Percentiles rank a stretch among this genome's conserved stretches.
phyloP scores from a whole-genome alignment of 2,329 filamentous ascomycete genomes.

The Scolecobasidium constrictum region DNA sequence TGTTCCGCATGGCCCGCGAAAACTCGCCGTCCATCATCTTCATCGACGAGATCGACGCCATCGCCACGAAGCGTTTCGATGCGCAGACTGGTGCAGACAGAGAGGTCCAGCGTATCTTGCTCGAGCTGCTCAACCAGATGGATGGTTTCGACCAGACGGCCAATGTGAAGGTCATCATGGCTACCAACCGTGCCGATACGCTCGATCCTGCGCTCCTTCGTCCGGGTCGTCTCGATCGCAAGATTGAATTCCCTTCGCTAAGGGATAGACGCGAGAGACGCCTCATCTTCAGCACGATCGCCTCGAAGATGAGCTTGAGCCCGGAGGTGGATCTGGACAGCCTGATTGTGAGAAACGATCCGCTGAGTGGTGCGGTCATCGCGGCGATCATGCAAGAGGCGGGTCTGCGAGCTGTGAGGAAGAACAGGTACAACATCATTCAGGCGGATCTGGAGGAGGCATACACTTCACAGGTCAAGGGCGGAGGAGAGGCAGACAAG shows the following conservation, averaged over 20 bases:
- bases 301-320: constrained; percentile 90
- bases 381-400: constrained; percentile 99
- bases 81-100: constrained; percentile 95
- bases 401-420: constrained; percentile 82
- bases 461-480: constrained; percentile 95
- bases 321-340: constrained; percentile 95
- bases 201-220: constrained; percentile 89
- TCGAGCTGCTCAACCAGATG: constrained; percentile 98
- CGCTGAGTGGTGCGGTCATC: constrained; percentile 88
- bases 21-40: constrained; percentile 84
- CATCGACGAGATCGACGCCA: constrained; percentile 13
- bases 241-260: constrained; percentile 97
- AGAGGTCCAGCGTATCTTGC: constrained; percentile 95
- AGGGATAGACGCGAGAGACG: constrained; percentile 89
- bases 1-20: constrained; percentile 97
- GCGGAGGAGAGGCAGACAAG: constrained; percentile 55
- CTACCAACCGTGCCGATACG: constrained; percentile 95
- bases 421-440: constrained; percentile 99
- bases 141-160: constrained; percentile 98
- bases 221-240: constrained; percentile 88
- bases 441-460: constrained; percentile 94
- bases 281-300: constrained; percentile 96
- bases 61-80: constrained; percentile 66
- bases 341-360: constrained; percentile 92
- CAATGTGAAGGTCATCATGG: constrained; percentile 99